Evolutionary conservation across 805 yeast genomes (phyloP), one percentile per base, ranked within the genome.

Genomic region (Kluyveromyces siamensis): DNA sequence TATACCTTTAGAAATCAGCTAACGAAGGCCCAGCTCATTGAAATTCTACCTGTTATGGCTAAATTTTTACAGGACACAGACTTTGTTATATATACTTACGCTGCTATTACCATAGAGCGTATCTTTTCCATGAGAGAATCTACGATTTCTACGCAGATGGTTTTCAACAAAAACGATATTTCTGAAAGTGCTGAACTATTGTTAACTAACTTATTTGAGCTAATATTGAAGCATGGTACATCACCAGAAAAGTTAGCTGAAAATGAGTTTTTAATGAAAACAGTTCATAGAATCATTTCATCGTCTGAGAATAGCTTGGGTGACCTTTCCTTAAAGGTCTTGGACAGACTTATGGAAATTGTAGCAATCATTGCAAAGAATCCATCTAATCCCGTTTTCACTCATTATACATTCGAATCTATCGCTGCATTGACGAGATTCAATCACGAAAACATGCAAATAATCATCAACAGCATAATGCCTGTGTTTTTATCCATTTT

Each of bases 331-430:
- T 56, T 71, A 14, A 75, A 79, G 27, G 49, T 72, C 10, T 70
- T 87, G 37, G 73, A 76, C 35, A 90, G 90, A 61, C 70, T 91
- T 40, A 67, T 90, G 41, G 71, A 75, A 46, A 85, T 93, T 44
- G 73, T 90, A 44, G 74, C 73, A 14, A 77, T 80, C 14, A 88
- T 90, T 48, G 72, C 89, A 21, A 82, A 81, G 57, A 93, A 93
- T 60, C 99, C 99, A 6, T 87, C 98, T 6, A 93, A 93, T 67
- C 99, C 99, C 41, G 80, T 83, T 57, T 93, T 93, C 61, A 79
- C 89, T 7, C 99, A 93, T 66, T 95, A 82, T 61, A 74, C 86
- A 4, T 93, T 93, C 64, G 99, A 93, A 71, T 76, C 95, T 8
- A 73, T 93, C 50, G 91, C 93, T 25, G 83, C 83, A 5, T 69